Evolutionary conservation across 805 yeast genomes (phyloP), one percentile per base, ranked within the genome.

Genomic region (Candida maris): DNA sequence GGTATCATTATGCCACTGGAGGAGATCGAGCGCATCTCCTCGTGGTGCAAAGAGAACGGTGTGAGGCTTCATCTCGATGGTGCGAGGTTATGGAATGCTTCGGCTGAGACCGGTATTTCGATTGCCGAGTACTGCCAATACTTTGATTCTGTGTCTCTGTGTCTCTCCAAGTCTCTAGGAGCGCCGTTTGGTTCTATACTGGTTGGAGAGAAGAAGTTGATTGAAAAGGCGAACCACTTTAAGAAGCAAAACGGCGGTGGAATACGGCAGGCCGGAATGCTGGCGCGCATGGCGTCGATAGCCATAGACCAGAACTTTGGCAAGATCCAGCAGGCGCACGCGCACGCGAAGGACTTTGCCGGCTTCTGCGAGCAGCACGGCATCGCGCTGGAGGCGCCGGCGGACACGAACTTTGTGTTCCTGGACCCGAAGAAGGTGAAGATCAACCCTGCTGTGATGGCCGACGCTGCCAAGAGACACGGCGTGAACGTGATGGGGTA

Each of bases 241-340:
- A 81, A 84, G 49, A 87, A 87, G 54, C 96, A 87, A 64, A 75
- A 76, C 46, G 96, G 96, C 57, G 96, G 96, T 48, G 95, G 95
- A 44, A 77, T 87, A 33, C 73, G 96, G 57, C 96, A 87, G 62
- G 70, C 84, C 27, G 96, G 96, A 38, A 65, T 84, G 62, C 70
- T 88, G 52, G 68, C 89, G 5, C 69, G 75, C 36, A 88, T 88
- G 83, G 95, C 95, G 4, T 58, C 66, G 15, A 68, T 71, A 30
- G 91, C 93, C 19, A 68, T 88, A 35, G 81, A 84, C 38, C 79
- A 81, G 48, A 83, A 81, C 51, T 78, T 83, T 65, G 67, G 77
- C 27, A 69, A 73, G 34, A 67, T 79, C 50, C 52, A 52, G 27
- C 49, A 48, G 21, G 68, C 77, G 3, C 82, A 78, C 56, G 61